Evolutionary conservation across 257 asterid genomes (phyloP).

Genomic region (Craterostigma plantagineum): DNA sequence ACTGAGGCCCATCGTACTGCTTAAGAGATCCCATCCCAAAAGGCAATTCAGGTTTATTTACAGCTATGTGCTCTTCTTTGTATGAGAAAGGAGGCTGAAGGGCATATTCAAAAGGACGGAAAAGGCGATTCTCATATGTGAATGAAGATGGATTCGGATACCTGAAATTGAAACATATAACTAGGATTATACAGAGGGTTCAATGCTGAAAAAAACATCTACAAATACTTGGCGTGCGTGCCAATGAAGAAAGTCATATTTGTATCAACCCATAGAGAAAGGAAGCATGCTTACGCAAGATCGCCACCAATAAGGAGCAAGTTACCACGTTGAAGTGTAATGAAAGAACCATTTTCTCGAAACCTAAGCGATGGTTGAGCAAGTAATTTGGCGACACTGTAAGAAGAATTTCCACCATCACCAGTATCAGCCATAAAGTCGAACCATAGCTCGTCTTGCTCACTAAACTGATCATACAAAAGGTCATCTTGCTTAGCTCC

Average conservation of each 20-base stretch:
- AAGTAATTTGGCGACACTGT: conserved; percentile 77
- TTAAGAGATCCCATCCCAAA: conserved; percentile 37
- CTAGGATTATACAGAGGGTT: too few relatives aligned
- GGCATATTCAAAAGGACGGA: conserved; percentile 91
- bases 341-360: conserved; percentile 28
- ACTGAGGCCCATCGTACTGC: conserved; percentile 86
- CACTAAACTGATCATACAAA: conserved; percentile 74
- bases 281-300: conserved; percentile 72
- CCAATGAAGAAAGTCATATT: too few relatives aligned
- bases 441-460: conserved; percentile 83
- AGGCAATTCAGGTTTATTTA: conserved; percentile 82
- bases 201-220: too few relatives aligned
- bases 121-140: conserved; percentile 85
- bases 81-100: conserved; percentile 89
- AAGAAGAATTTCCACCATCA: conserved; percentile 96
- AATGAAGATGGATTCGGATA: conserved; percentile 94
- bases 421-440: conserved; percentile 99
- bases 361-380: conserved; percentile 74
- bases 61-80: conserved; percentile 79
- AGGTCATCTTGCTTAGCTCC: conserved; percentile 68
- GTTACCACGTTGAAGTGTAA: conserved; percentile 61
- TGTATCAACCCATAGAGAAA: background rate
- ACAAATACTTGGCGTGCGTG: too few relatives aligned
- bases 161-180: conserved; percentile 17
- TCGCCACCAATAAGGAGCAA: conserved; percentile 97